phyloP scores from a whole-genome alignment of 208 protist species.

The Wallacemonas sp. region DNA sequence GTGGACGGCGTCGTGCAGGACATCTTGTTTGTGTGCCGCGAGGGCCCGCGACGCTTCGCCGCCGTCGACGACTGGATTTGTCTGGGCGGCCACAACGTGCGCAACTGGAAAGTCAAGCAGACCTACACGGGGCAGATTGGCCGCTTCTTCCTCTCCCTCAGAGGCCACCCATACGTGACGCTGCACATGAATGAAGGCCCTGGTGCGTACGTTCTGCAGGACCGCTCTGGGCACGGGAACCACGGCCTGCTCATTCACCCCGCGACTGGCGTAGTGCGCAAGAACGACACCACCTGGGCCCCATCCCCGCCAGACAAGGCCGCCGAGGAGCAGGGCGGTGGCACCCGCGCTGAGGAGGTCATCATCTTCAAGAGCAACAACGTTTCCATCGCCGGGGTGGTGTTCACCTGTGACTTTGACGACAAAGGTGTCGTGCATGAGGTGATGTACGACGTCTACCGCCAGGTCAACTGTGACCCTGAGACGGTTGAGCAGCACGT shows the following conservation, averaged over 20 bases:
- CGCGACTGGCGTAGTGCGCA: conserved; percentile 58
- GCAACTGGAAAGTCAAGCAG: conserved; percentile 75
- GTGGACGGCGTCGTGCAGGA: conserved; percentile 86
- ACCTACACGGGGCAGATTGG: conserved; percentile 75
- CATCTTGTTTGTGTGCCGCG: conserved; percentile 72
- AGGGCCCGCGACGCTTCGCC: conserved; percentile 74
- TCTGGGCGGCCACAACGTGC: conserved; percentile 84
- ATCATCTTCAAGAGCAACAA: conserved; percentile 81
- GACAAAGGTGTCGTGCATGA: conserved; percentile 53
- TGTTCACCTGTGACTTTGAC: conserved; percentile 80
- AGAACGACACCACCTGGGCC: conserved; percentile 80
- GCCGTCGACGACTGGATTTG: conserved; percentile 81
- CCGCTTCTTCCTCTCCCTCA: conserved; percentile 69
- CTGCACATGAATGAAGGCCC: conserved; percentile 84
- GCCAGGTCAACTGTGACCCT: conserved; percentile 26
- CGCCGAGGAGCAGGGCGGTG: conserved; percentile 33
- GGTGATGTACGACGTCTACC: conserved; percentile 56
- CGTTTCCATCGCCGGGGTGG: conserved; percentile 76
- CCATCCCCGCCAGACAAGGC: conserved; percentile 36
- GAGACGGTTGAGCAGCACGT: conserved; percentile 55
- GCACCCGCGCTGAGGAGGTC: conserved; percentile 34
- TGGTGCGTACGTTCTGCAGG: conserved; percentile 78
- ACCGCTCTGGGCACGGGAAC: conserved; percentile 62
- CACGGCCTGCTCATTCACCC: conserved; percentile 79
- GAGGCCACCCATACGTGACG: conserved; percentile 67